Evolutionary conservation across 2,329 filamentous ascomycete genomes (phyloP), one percentile per base, ranked within the genome.

Genomic region (Botrytis deweyae): DNA sequence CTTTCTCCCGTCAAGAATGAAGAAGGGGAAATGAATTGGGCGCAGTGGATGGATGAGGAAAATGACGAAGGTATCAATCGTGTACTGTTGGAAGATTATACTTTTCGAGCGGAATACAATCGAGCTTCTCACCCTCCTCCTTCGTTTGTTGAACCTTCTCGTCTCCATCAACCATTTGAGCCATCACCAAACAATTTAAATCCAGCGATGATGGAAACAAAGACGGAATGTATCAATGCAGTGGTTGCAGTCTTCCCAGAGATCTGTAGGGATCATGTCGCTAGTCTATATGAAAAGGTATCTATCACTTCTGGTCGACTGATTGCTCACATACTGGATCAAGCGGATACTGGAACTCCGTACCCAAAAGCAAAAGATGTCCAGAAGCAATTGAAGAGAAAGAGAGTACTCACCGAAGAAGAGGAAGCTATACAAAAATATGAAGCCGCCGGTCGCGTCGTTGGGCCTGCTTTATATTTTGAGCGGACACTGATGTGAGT

Each of bases 231-330:
- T 68, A 78, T 86, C 29, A 75, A 77, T 14, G 78, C 80, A n/a
- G 78, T 87, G 29, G 55, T 84, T 7, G 78, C 80, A 18, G 76
- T 87, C 14, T 87, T 87, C 72, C 86, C 86, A 14, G 85, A 84
- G 67, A 85, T 87, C 59, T 83, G 83, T 72, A 82, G 79, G 36
- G 78, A 82, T 18, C 82, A 85, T 76, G 82, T 87, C 36, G 76
- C 76, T 18, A 76, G 79, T 25, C 77, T 86, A n/a, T 84, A 83
- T 74, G 75, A 80, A 36, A 76, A 74, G 44, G 65, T 78, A 20
- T 72, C 72, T 16, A 46, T 76, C 40, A 74, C 77, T 18, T 77
- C 79, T 12, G 76, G 77, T 25, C 78, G 79, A 71, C 77, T 80
- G n/a, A 78, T 82, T 49, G 77, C 80, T 55, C 76, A 80, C n/a